These are phyloP conservation scores for Amanita brunnescens DNA, from an alignment of 768 basidiomycete genomes.

Conservation along the genomic window DNA sequence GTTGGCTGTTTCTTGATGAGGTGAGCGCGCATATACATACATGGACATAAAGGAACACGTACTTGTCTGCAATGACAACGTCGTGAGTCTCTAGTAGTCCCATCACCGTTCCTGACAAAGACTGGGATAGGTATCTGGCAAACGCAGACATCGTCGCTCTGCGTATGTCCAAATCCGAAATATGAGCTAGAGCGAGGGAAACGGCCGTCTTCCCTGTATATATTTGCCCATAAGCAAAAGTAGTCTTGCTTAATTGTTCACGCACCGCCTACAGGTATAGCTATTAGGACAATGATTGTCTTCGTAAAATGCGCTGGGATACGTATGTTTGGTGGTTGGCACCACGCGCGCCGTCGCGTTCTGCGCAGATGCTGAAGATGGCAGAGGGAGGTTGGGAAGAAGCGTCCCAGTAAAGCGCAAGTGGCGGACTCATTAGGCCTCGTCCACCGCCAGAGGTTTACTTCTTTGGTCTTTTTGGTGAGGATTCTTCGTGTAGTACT, in stretches of 20 bases:
- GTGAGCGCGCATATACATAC: not conserved
- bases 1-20: conserved; percentile 62
- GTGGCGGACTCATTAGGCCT: too few relatives aligned
- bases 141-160: conserved; percentile 78
- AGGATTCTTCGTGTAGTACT: conserved; percentile 50
- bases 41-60: conserved; percentile 14
- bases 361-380: conserved; percentile 67
- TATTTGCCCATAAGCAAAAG: too few relatives aligned
- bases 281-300: conserved; percentile 87
- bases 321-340: conserved; percentile 65
- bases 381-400: conserved; percentile 46
- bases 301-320: conserved; percentile 19
- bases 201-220: conserved; percentile 93
- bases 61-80: conserved; percentile 94
- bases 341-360: conserved; percentile 69
- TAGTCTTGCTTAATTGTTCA: too few relatives aligned
- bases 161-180: conserved; percentile 86
- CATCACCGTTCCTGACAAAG: conserved; percentile 69
- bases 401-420: conserved; percentile 74
- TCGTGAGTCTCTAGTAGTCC: conserved; percentile 50
- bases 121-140: conserved; percentile 59
- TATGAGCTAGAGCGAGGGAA: conserved; percentile 62
- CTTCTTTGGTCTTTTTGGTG: conserved; percentile 8
- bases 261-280: conserved; percentile 93
- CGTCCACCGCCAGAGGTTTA: not conserved